Conservation (phyloP, 2,329 filamentous ascomycete genomes). For the Fusarium algeriense region DNA sequence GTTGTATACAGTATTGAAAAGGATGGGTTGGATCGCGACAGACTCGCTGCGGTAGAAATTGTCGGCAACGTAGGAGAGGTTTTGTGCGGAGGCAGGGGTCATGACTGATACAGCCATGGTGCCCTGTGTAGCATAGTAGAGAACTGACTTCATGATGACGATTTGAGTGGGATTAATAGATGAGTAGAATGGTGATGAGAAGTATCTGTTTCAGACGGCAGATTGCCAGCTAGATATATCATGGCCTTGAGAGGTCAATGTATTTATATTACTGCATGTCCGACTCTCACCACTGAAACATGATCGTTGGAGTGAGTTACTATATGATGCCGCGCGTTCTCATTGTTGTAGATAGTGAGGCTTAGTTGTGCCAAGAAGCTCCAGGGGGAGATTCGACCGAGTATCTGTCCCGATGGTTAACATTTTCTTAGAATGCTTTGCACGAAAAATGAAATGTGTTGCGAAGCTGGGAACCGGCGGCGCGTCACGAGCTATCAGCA, state of each 20-base stretch:
- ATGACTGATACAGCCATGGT: background rate
- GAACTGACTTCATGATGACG: background rate
- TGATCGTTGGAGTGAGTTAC: too few species aligned
- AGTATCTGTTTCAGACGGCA: fast-evolving
- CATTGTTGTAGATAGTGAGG: background rate
- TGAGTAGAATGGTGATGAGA: fast-evolving
- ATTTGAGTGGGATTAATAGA: fast-evolving
- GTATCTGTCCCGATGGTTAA: background rate
- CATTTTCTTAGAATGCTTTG: fast-evolving
- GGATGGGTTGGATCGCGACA: background rate
- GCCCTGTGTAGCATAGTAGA: background rate
- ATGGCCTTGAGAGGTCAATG: too few species aligned
- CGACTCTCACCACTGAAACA: background rate
- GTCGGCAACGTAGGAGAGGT: background rate
- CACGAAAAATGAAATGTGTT: background rate
- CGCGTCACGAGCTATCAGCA: background rate
- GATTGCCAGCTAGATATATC: background rate
- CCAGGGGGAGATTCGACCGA: background rate
- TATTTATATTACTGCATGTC: fast-evolving
- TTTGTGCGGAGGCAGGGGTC: background rate
- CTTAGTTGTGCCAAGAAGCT: background rate
- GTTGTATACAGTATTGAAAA: background rate
- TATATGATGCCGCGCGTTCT: background rate
- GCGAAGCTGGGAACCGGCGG: too few species aligned
- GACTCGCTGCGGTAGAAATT: constrained; percentile 2